These are phyloP conservation scores for Triticum turgidum DNA, from an alignment of 176 grass and related monocot species.

Conservation along the genomic window DNA sequence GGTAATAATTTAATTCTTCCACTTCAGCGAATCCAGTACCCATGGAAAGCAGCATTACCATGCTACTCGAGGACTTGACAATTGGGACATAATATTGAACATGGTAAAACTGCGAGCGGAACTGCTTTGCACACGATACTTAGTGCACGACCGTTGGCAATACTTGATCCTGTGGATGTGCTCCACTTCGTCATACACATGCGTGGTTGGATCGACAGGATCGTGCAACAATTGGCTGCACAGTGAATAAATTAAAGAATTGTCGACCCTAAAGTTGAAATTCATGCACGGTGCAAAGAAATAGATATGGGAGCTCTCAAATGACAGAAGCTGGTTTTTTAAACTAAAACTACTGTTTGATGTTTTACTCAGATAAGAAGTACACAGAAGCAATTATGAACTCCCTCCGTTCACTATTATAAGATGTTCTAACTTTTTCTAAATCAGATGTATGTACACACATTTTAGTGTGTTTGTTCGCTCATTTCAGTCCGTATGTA, in stretches of 20 bases:
- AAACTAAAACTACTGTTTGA: not conserved
- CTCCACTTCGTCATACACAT: too few species aligned
- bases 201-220: too few species aligned
- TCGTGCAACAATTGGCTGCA: too few species aligned
- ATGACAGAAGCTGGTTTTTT: not conserved
- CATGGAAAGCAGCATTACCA: not conserved
- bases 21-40: not conserved
- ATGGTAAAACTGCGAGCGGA: not conserved
- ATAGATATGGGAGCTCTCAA: constrained; percentile 8
- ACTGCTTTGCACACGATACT: too few species aligned
- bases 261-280: not conserved
- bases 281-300: not conserved
- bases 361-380: not conserved
- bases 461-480: too few species aligned
- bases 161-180: too few species aligned
- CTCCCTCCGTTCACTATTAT: not conserved
- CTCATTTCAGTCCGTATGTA: too few species aligned
- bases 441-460: too few species aligned
- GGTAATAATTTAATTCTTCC: not conserved
- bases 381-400: not conserved
- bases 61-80: not conserved
- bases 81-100: not conserved
- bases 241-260: not conserved
- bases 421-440: too few species aligned
- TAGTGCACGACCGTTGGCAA: too few species aligned